These are phyloP conservation scores for Xylaria sp. DNA, from an alignment of 2,329 filamentous ascomycete genomes.

Conservation along the genomic window DNA sequence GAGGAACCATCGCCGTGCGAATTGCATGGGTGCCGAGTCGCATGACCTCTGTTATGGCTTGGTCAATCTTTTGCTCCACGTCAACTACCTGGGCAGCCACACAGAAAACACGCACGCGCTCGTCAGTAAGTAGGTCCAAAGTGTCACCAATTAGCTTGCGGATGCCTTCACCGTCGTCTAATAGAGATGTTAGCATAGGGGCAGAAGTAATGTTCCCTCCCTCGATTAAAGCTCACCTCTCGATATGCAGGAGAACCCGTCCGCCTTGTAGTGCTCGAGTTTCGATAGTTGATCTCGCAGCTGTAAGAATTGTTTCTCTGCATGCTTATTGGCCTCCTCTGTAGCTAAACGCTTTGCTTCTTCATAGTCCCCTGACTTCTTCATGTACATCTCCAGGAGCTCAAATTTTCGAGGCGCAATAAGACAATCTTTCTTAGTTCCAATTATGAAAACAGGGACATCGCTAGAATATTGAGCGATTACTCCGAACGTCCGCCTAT, in stretches of 20 bases:
- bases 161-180: slow-evolving; percentile 25
- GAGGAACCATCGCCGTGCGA: slow-evolving; percentile 32
- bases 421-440: slow-evolving; percentile 32
- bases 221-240: slow-evolving; percentile 13
- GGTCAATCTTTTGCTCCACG: slow-evolving; percentile 34
- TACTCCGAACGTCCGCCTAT: slow-evolving; percentile 28
- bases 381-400: slow-evolving; percentile 27
- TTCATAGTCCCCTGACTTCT: slow-evolving; percentile 27
- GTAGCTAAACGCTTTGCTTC: slow-evolving; percentile 29
- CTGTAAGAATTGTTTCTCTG: slow-evolving; percentile 23
- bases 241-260: slow-evolving; percentile 30
- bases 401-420: slow-evolving; percentile 28
- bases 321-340: slow-evolving; percentile 22
- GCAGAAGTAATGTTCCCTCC: not conserved
- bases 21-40: slow-evolving; percentile 29
- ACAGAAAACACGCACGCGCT: slow-evolving; percentile 35
- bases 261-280: slow-evolving; percentile 28
- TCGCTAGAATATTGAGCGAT: slow-evolving; percentile 29
- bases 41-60: slow-evolving; percentile 34
- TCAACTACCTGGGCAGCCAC: slow-evolving; percentile 33
- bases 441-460: slow-evolving; percentile 29
- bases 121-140: slow-evolving; percentile 28
- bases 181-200: not conserved
- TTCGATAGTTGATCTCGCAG: slow-evolving; percentile 23
- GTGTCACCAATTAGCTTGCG: slow-evolving; percentile 22